Percentiles rank a stretch among this genome's conserved stretches.
Evolutionary conservation across 768 basidiomycete genomes (phyloP).

Genomic region (Leccinum uliginosum): DNA sequence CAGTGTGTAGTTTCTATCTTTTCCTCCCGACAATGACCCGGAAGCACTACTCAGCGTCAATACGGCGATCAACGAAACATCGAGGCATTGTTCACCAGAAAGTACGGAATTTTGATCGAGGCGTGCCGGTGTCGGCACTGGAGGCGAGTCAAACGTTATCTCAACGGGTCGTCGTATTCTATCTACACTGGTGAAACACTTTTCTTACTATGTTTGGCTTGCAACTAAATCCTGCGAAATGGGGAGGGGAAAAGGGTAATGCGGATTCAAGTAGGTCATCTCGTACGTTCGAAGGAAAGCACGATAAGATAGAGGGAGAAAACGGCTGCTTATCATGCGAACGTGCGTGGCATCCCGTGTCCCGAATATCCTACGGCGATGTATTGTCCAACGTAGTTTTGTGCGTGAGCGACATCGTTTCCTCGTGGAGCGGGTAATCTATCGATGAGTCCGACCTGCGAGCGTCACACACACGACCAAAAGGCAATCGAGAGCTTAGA

Average conservation of each 20-base stretch:
- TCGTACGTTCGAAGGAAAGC: not conserved
- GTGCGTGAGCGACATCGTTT: constrained; percentile 9
- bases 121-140: too few species aligned
- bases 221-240: not conserved
- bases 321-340: constrained; percentile 43
- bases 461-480: not conserved
- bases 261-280: not conserved
- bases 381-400: constrained; percentile 52
- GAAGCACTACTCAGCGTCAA: too few species aligned
- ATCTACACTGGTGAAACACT: too few species aligned
- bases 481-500: not conserved
- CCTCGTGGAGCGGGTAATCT: constrained; percentile 17
- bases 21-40: too few species aligned
- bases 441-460: constrained; percentile 60
- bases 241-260: not conserved
- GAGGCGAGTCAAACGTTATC: too few species aligned
- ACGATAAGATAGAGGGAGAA: not conserved
- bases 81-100: too few species aligned
- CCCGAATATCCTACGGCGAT: constrained; percentile 71
- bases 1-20: too few species aligned
- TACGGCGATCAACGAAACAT: too few species aligned
- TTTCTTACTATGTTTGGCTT: too few species aligned
- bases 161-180: too few species aligned
- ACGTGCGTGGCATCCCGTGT: constrained; percentile 78
- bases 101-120: too few species aligned